A percentile compares a stretch with the other conserved stretches of the same genome.
These are phyloP conservation scores for Alternaria panax DNA, from an alignment of 2,329 filamentous ascomycete genomes.

Conservation along the genomic window DNA sequence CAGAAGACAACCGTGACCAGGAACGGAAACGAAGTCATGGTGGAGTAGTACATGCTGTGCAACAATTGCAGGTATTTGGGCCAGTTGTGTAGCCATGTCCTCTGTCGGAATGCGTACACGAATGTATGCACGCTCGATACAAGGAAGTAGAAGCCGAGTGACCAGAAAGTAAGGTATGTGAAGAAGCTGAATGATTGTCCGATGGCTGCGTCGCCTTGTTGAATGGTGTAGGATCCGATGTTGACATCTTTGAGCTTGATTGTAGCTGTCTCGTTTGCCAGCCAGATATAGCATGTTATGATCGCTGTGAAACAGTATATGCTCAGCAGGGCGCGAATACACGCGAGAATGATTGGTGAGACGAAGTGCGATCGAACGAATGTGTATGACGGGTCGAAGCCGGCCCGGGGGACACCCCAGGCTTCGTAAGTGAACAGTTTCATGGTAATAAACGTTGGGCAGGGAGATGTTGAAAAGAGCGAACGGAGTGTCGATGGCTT, in stretches of 20 bases:
- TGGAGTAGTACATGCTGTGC: slow-evolving; percentile 49
- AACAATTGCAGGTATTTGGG: slow-evolving; percentile 41
- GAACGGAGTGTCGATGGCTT: background rate
- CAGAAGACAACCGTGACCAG: slow-evolving; percentile 53
- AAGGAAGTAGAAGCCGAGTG: slow-evolving; percentile 77
- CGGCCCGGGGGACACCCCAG: slow-evolving; percentile 28
- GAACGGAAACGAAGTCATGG: slow-evolving; percentile 49
- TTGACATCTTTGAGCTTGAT: slow-evolving; percentile 36
- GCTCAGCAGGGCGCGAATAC: slow-evolving; percentile 57
- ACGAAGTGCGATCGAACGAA: slow-evolving; percentile 84
- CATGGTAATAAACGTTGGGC: slow-evolving; percentile 10
- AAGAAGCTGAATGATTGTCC: slow-evolving; percentile 76
- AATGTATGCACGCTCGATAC: slow-evolving; percentile 71
- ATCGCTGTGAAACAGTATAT: slow-evolving; percentile 74
- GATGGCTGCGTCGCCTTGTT: slow-evolving; percentile 64
- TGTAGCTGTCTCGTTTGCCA: slow-evolving; percentile 37
- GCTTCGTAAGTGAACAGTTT: slow-evolving; percentile 25
- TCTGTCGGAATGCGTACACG: slow-evolving; percentile 58
- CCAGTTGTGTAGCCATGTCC: slow-evolving; percentile 46
- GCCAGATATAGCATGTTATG: slow-evolving; percentile 71
- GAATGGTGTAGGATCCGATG: slow-evolving; percentile 62
- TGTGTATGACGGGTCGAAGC: slow-evolving; percentile 60
- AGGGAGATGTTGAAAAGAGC: background rate
- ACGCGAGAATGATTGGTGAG: slow-evolving; percentile 66
- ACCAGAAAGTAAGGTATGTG: slow-evolving; percentile 82